These are phyloP conservation scores for Plasmopara muralis DNA, from an alignment of 352 stramenopile species.

Conservation along the genomic window DNA sequence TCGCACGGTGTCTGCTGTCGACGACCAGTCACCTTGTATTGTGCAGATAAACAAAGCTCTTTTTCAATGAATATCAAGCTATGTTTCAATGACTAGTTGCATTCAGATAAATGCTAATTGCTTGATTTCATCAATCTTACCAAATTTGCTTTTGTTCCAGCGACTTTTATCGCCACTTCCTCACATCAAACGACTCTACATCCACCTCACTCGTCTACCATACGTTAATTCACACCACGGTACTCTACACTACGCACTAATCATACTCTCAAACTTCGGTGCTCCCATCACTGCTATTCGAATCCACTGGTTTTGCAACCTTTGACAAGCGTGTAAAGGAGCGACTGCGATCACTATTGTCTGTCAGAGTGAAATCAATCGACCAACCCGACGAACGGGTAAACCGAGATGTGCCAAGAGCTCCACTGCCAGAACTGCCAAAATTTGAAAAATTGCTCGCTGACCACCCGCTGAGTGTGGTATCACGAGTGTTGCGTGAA, in stretches of 20 bases:
- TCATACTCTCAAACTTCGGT: slow-evolving; percentile 20
- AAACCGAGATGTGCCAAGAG: slow-evolving; percentile 10
- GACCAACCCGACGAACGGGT: slow-evolving; percentile 13
- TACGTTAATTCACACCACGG: neutral
- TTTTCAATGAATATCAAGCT: no score
- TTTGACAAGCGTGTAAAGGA: slow-evolving; percentile 7
- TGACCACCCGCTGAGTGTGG: slow-evolving; percentile 54
- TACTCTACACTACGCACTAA: slow-evolving; percentile 26
- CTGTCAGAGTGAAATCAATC: slow-evolving; percentile 9
- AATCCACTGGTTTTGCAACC: slow-evolving; percentile 7
- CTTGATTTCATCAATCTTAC: no score
- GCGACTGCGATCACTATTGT: slow-evolving; percentile 6
- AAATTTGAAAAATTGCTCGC: slow-evolving; percentile 36
- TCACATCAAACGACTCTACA: neutral
- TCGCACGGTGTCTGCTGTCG: neutral
- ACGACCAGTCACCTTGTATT: neutral
- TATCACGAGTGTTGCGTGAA: slow-evolving; percentile 65
- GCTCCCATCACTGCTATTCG: slow-evolving; percentile 20
- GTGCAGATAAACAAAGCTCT: no score
- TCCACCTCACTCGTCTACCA: neutral
- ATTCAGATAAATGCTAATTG: no score
- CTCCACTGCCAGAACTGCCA: slow-evolving; percentile 18
- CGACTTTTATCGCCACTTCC: neutral
- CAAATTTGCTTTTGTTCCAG: no score
- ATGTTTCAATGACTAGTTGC: no score